phyloP scores from a whole-genome alignment of 2,329 filamentous ascomycete genomes.

The Trichoderma semiorbis region DNA sequence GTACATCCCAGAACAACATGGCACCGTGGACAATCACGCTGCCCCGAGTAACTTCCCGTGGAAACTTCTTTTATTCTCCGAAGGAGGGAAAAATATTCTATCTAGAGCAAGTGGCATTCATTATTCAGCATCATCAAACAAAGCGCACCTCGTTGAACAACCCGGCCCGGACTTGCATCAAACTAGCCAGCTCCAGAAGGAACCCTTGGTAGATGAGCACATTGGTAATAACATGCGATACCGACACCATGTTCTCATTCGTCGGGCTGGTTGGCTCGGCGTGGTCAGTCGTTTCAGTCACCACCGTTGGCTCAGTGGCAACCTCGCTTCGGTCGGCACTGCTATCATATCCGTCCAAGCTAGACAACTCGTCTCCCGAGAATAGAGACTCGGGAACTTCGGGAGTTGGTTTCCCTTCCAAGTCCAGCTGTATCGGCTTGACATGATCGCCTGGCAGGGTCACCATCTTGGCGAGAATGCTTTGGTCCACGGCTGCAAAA shows the following conservation, averaged over 20 bases:
- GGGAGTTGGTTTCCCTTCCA: conserved; percentile 34
- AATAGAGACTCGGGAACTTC: conserved; percentile 24
- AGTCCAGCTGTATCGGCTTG: conserved; percentile 47
- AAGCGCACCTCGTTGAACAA: conserved; percentile 75
- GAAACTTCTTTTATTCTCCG: not conserved
- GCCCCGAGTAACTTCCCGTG: not conserved
- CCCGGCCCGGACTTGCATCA: conserved; percentile 71
- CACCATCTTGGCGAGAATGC: conserved; percentile 54
- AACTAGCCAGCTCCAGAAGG: conserved; percentile 69
- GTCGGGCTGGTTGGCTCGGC: conserved; percentile 16
- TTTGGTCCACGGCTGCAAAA: conserved; percentile 62
- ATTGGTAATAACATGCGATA: conserved; percentile 78
- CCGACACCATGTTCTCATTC: conserved; percentile 51
- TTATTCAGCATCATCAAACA: conserved; percentile 25
- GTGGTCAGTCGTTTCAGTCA: conserved; percentile 24
- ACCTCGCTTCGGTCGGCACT: conserved; percentile 19
- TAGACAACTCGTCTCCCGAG: conserved; percentile 18
- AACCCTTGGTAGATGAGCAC: conserved; percentile 77
- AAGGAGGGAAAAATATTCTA: not conserved
- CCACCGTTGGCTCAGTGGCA: conserved; percentile 22
- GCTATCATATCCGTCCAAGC: conserved; percentile 22
- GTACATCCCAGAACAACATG: not conserved
- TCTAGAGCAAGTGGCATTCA: not conserved
- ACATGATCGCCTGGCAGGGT: conserved; percentile 44
- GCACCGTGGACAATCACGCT: not conserved